Evolutionary conservation across 176 grass and related monocot genomes (phyloP).

Genomic region (Oryza meyeriana): DNA sequence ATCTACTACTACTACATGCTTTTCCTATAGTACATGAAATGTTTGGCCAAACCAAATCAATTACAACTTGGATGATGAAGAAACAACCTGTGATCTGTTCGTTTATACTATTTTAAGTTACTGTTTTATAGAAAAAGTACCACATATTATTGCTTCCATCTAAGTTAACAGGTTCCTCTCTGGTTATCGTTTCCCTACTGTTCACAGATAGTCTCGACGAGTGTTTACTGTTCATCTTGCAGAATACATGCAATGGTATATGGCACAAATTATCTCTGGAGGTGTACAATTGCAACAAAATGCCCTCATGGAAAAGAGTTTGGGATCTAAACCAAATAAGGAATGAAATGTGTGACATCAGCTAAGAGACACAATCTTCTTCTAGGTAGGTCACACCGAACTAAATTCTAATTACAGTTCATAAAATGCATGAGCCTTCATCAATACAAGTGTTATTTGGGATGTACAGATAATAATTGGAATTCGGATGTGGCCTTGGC

Average conservation of each 20-base stretch:
- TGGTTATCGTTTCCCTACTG: background rate
- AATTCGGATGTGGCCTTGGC: background rate
- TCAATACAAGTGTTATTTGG: background rate
- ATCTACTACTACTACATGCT: background rate
- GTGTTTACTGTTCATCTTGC: background rate
- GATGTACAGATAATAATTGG: background rate
- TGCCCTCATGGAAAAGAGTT: background rate
- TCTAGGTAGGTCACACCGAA: background rate
- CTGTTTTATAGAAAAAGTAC: background rate
- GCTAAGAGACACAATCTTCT: background rate
- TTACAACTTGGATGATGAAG: background rate
- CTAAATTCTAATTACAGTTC: background rate
- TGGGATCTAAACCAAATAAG: background rate
- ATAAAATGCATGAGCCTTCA: background rate
- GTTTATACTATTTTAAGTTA: background rate
- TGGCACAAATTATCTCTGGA: background rate
- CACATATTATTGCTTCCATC: background rate
- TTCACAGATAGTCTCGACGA: conserved; percentile 16
- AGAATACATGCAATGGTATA: background rate
- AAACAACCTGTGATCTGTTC: background rate
- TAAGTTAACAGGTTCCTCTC: background rate
- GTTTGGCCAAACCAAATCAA: background rate
- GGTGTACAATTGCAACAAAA: background rate
- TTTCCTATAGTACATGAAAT: background rate
- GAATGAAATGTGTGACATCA: background rate